Base-by-base conservation (phyloP, 2,329 filamentous ascomycete species). In the Claviceps arundinis region DNA sequence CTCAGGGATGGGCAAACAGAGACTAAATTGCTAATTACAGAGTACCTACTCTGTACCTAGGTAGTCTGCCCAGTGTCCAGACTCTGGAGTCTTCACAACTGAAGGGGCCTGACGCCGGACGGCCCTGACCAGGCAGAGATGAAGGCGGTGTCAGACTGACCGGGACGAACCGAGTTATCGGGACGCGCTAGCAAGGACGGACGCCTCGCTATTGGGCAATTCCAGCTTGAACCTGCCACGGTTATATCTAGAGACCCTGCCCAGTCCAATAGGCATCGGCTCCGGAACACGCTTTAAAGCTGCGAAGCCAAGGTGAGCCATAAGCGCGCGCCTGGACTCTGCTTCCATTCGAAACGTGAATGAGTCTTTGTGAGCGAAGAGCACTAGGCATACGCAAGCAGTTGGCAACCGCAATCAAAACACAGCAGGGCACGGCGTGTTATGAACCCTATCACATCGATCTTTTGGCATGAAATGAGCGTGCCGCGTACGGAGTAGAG, bases 161-260 rank as follows among this genome's bases (percentile, higher is more conserved):
- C 55, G 56, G 65, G 58, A 56, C 60, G 58, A 66, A 62, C 67
- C 67, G 65, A 58, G 57, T 57, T 66, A 62, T 59, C 67, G 67
- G 62, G 63, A 62, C 60, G 56, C 64, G 61, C 67, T 69, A 69
- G 62, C 40, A 59, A 46, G 56, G 58, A 41, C 11, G 4, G 11
- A 0, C 17, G 30, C 17, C 19, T 17, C 19, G 5, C 8, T 40
- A 63, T 64, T 65, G 61, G 62, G 13, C 42, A 2, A 14, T 3
- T 2, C 4, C 14, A 4, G 26, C 19, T 5, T 13, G 17, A 19
- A 41, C 11, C 45, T 41, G 30, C 30, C 26, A 34, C 11, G 9
- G 19, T n/a, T 37, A 34, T 48, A 37, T 54, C 55, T 51, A 57
- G 45, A 43, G 22, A 9, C 22, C 37, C 43, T 37, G 43, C 30